phyloP scores from a whole-genome alignment of 495 filamentous ascomycete species.

The Hyaloscypha hepaticicola region DNA sequence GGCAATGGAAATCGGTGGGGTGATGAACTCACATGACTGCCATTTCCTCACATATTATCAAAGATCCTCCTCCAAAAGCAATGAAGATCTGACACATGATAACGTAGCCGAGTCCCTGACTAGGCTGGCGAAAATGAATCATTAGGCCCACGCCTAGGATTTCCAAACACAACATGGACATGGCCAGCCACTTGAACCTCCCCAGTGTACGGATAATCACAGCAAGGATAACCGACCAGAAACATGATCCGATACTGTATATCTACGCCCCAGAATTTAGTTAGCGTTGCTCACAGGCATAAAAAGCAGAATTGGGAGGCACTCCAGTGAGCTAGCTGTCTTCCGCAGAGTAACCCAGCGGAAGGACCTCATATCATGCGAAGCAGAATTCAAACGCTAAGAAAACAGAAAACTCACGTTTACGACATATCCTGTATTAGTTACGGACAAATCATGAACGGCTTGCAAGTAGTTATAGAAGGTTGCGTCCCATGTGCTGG shows the following conservation, averaged over 20 bases:
- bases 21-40: constrained; percentile 48
- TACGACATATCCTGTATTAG: constrained; percentile 59
- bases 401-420: constrained; percentile 31
- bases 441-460: constrained; percentile 59
- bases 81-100: constrained; percentile 82
- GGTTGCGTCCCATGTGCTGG: constrained; percentile 57
- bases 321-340: too few species aligned
- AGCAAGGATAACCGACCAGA: constrained; percentile 54
- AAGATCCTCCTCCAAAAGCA: constrained; percentile 59
- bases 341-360: too few species aligned
- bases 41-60: constrained; percentile 64
- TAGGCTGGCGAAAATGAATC: constrained; percentile 65
- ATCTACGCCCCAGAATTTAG: constrained; percentile 36
- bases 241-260: constrained; percentile 69
- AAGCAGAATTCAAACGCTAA: too few species aligned
- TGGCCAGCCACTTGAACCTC: constrained; percentile 51
- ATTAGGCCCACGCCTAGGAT: constrained; percentile 70
- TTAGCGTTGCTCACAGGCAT: not conserved
- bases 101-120: constrained; percentile 60
- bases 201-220: constrained; percentile 51
- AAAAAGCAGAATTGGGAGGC: too few species aligned
- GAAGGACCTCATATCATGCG: too few species aligned
- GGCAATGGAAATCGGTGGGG: not conserved
- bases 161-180: constrained; percentile 56
- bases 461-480: constrained; percentile 70